Percentiles rank a stretch among this genome's conserved stretches.
phyloP scores from a whole-genome alignment of 148 eudicot species.

The Cornus kousa region DNA sequence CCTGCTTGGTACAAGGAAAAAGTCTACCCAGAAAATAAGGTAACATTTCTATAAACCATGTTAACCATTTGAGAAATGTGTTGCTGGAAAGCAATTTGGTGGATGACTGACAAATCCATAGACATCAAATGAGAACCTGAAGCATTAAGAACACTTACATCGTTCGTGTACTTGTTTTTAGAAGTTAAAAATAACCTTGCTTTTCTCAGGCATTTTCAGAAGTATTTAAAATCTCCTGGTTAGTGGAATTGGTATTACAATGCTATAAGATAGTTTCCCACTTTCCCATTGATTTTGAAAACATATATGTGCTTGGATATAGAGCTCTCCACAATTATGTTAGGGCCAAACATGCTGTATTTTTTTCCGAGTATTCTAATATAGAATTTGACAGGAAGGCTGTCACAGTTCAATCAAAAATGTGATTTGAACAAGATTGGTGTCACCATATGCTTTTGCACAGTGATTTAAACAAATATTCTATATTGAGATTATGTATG shows the following conservation, averaged over 20 bases:
- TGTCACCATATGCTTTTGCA: background rate
- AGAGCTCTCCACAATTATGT: background rate
- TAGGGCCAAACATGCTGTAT: background rate
- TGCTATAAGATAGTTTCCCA: background rate
- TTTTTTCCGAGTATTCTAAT: no score
- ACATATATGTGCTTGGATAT: background rate
- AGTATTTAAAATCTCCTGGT: background rate
- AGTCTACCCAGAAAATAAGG: conserved; percentile 51
- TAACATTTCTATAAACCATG: background rate
- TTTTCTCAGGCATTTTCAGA: background rate
- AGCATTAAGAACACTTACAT: no score
- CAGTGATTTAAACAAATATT: no score
- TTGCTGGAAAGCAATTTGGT: background rate
- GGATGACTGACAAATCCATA: background rate
- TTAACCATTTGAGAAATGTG: background rate
- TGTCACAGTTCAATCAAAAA: background rate
- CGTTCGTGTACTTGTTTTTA: no score
- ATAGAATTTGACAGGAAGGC: background rate
- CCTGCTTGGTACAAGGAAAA: conserved; percentile 51
- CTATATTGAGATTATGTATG: background rate
- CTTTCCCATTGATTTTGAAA: no score
- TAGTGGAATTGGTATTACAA: background rate
- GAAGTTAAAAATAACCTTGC: background rate
- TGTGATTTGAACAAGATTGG: background rate
- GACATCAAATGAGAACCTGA: background rate